These are phyloP conservation scores for Alternaria alternata DNA, from an alignment of 2,329 filamentous ascomycete genomes.

Conservation along the genomic window DNA sequence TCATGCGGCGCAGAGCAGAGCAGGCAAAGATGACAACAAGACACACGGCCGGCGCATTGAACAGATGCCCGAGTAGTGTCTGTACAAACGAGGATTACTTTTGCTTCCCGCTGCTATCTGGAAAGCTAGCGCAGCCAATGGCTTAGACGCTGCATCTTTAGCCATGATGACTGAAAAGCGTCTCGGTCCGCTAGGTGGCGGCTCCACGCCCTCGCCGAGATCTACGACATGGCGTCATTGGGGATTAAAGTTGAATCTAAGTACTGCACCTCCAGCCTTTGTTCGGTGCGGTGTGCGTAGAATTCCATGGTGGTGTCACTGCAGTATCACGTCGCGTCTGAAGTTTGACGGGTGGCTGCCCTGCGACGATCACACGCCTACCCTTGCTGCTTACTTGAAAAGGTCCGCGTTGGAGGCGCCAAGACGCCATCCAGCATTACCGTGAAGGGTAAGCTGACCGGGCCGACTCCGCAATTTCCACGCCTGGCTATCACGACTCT, in stretches of 20 bases:
- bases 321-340: neutral
- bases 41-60: neutral
- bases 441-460: neutral
- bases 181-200: conserved; percentile 4
- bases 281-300: neutral
- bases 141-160: neutral
- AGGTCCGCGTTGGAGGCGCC: too few species aligned
- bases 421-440: neutral
- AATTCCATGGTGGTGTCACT: neutral
- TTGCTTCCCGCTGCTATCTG: neutral
- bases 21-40: neutral
- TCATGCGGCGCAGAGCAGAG: conserved; percentile 1
- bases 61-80: neutral
- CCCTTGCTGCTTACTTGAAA: neutral
- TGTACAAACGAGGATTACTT: neutral
- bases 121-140: conserved; percentile 3
- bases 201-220: conserved; percentile 5
- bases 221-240: conserved; percentile 2
- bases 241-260: neutral
- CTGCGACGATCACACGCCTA: neutral
- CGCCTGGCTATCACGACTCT: neutral
- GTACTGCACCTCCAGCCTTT: neutral
- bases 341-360: neutral
- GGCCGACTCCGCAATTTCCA: neutral
- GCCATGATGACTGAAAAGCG: conserved; percentile 6